Percentiles rank a stretch among this genome's conserved stretches.
Evolutionary conservation across 805 yeast genomes (phyloP).

Genomic region (Candida vartiovaarae): DNA sequence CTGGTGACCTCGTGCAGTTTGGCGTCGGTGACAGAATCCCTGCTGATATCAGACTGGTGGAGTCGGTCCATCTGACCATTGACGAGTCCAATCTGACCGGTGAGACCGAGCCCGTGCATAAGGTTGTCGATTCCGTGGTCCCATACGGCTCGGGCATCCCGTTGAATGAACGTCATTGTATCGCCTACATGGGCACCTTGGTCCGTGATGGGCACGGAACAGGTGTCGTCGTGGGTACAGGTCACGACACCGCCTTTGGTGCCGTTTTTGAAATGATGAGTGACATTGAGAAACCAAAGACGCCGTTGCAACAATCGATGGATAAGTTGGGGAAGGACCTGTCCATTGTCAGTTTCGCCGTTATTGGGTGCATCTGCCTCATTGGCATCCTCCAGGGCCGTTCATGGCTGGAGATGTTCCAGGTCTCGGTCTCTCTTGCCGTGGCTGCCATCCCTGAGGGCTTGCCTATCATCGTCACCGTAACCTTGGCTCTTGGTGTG

Average conservation of each 20-base stretch:
- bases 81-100: conserved; percentile 97
- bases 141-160: conserved; percentile 35
- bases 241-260: conserved; percentile 87
- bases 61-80: conserved; percentile 71
- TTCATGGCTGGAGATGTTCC: conserved; percentile 96
- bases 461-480: conserved; percentile 95
- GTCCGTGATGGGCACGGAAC: conserved; percentile 94
- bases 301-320: conserved; percentile 94
- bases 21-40: conserved; percentile 94
- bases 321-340: conserved; percentile 90
- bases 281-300: conserved; percentile 92
- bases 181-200: conserved; percentile 95
- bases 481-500: conserved; percentile 93
- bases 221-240: conserved; percentile 91
- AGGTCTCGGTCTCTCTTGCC: conserved; percentile 92
- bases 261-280: conserved; percentile 93
- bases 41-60: conserved; percentile 81
- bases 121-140: conserved; percentile 41
- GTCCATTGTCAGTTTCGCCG: conserved; percentile 73
- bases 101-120: conserved; percentile 83
- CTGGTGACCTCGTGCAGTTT: conserved; percentile 91
- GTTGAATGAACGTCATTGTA: conserved; percentile 62
- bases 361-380: conserved; percentile 87
- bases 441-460: conserved; percentile 99
- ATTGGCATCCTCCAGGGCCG: conserved; percentile 90